A percentile compares a stretch with the other conserved stretches of the same genome.
Conservation (phyloP, 1,284 basidiomycete species). For the Psilocybe mexicana region DNA sequence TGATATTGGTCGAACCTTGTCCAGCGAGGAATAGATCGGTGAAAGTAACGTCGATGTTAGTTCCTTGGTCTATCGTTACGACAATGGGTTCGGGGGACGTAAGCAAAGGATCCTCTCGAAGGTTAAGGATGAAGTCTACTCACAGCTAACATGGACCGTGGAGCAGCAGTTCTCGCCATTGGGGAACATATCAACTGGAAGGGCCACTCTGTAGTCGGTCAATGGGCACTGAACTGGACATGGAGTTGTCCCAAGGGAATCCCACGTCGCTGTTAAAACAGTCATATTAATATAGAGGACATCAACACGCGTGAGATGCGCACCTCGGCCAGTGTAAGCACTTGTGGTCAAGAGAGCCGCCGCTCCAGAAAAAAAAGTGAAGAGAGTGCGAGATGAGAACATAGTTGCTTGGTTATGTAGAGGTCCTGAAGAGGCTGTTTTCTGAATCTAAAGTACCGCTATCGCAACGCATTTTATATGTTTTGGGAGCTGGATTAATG, state of each 20-base stretch:
- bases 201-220: constrained; percentile 9
- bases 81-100: not conserved
- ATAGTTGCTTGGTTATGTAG: not conserved
- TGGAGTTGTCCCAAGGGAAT: constrained; percentile 13
- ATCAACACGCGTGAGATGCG: not conserved
- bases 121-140: not conserved
- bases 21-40: constrained; percentile 16
- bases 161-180: constrained; percentile 13
- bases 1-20: constrained; percentile 12
- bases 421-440: not conserved
- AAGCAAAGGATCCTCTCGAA: not conserved
- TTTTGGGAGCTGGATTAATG: no score
- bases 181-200: constrained; percentile 10
- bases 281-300: not conserved
- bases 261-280: not conserved
- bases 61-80: constrained; percentile 4
- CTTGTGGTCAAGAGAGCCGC: constrained; percentile 1
- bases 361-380: not conserved
- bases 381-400: not conserved
- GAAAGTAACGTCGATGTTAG: constrained; percentile 9
- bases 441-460: not conserved
- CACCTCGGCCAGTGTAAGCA: constrained; percentile 12
- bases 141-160: constrained; percentile 13
- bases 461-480: no score
- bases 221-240: constrained; percentile 9